Base-by-base conservation (phyloP, 345 rosid species). In the Nephelium lappaceum region DNA sequence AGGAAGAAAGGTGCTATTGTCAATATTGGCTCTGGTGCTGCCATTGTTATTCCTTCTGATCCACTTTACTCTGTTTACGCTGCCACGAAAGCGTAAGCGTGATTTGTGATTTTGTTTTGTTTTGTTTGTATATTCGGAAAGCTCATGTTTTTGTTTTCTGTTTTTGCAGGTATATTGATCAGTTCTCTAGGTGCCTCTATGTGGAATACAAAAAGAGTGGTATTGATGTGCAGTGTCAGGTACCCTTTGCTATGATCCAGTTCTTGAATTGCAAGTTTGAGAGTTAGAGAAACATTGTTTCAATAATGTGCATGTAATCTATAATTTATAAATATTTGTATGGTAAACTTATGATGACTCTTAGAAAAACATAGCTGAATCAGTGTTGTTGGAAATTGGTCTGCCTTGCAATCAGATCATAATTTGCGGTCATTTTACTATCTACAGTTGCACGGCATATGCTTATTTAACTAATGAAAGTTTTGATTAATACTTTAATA, bases 51-150 rank as follows among this genome's bases (percentile, higher is more conserved):
- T 42, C 99, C 99, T 81, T 94, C 98, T 0, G 95, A 94, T 87
- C 99, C 99, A 74, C 94, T 97, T 36, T 94, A 96, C 83, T 89
- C 97, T 27, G 92, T 93, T 82, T 97, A 94, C 81, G 99, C 98
- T 69, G 96, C 89, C 24, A 87, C 93, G 1, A 97, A 97, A 84
- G 94, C 98, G 98, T 94, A 84, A 88, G 91, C 38, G 36, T 63
- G 25, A 23, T 15, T 24, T 43, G 21, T 42, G 27, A 36, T 24
- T 55, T 25, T 38, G 19, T 11, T 49, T 65, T 55, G 39, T 19
- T 36, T 53, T 24, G 38, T 23, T 12, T 45, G 5, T 19, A 5
- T 16, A 3, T 71, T 55, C 36, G 24, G 9, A 62, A 78, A 74
- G 16, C 53, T 36, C 10, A 1, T 2, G 45, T 11, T 15, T 51